Conservation (phyloP, 805 yeast species). For the Candida jianshihensis region DNA sequence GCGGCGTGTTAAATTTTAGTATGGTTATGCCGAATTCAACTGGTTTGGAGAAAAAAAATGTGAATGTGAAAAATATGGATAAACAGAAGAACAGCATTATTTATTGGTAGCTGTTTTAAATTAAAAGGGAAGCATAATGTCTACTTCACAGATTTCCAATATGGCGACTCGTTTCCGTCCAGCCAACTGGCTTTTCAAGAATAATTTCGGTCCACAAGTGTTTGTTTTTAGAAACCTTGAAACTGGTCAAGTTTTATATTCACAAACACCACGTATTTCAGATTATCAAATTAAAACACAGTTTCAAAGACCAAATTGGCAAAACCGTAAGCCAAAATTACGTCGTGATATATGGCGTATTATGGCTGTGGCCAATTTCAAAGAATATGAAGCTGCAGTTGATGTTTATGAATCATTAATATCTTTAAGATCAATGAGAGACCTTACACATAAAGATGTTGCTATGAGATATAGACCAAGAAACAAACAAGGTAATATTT, state of each 20-base stretch:
- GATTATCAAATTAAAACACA: conserved; percentile 41
- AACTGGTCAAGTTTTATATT: conserved; percentile 83
- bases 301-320: conserved; percentile 83
- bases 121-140: not conserved
- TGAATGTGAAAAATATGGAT: not conserved
- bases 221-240: conserved; percentile 79
- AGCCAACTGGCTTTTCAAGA: conserved; percentile 48
- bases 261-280: conserved; percentile 69
- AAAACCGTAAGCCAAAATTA: conserved; percentile 70
- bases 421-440: conserved; percentile 68
- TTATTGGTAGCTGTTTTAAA: not conserved
- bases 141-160: not conserved
- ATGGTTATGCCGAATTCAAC: not conserved
- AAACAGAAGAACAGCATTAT: not conserved
- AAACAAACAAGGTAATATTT: conserved; percentile 69
- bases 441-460: conserved; percentile 47
- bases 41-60: not conserved
- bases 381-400: conserved; percentile 53
- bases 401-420: conserved; percentile 71
- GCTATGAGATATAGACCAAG: conserved; percentile 66
- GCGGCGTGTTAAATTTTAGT: not conserved
- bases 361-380: conserved; percentile 74
- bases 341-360: conserved; percentile 88
- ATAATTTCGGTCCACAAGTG: conserved; percentile 76
- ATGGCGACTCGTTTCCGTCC: conserved; percentile 38